These are phyloP conservation scores for Lagenaria siceraria DNA, from an alignment of 306 rosid species.

Conservation along the genomic window DNA sequence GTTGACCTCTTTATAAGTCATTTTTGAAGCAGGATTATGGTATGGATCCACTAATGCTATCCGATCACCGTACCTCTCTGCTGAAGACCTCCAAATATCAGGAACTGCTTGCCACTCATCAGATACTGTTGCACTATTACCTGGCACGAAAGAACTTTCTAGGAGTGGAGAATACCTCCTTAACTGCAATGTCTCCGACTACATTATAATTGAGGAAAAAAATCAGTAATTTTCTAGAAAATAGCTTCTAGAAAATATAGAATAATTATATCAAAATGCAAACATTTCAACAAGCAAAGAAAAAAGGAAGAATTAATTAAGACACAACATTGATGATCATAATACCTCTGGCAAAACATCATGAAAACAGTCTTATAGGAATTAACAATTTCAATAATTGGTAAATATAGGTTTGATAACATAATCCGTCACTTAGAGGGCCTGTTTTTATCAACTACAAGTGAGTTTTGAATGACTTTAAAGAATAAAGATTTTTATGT, in stretches of 20 bases:
- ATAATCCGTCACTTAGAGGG: not conserved
- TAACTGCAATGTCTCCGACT: conserved; percentile 37
- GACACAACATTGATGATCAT: not conserved
- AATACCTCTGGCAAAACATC: not conserved
- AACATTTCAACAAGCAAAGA: not conserved
- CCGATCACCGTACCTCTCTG: conserved; percentile 70
- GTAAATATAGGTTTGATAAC: not conserved
- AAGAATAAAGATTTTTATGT: not conserved
- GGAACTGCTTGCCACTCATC: conserved; percentile 89
- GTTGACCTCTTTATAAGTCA: conserved; percentile 65
- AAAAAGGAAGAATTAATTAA: not conserved
- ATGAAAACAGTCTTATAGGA: not conserved
- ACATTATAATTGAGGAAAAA: conserved; percentile 1
- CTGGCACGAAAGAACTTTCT: conserved; percentile 45
- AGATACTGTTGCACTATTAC: conserved; percentile 23
- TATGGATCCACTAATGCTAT: conserved; percentile 65
- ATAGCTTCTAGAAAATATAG: not conserved
- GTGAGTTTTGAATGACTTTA: not conserved
- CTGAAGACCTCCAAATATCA: conserved; percentile 86
- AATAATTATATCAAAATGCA: not conserved
- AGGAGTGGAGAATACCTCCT: conserved; percentile 76
- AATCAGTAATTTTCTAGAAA: not conserved
- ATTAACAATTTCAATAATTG: not conserved
- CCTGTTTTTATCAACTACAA: not conserved
- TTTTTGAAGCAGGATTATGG: conserved; percentile 71